Conservation (phyloP, 345 rosid species). For the Rhodamnia rubescens region DNA sequence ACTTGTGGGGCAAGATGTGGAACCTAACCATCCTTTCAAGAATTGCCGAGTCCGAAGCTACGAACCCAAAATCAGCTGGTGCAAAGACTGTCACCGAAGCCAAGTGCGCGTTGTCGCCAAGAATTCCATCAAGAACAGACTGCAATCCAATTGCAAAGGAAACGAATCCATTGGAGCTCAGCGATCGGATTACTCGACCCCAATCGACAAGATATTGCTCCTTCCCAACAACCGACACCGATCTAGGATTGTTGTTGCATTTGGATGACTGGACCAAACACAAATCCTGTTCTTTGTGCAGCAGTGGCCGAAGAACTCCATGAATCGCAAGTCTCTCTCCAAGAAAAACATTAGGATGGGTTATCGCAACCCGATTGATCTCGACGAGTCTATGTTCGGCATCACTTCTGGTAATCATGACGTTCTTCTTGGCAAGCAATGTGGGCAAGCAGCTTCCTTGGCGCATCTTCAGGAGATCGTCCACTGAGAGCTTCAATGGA, state of each 20-base stretch:
- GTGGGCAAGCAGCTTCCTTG: slow-evolving; percentile 53
- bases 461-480: slow-evolving; percentile 31
- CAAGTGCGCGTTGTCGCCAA: slow-evolving; percentile 23
- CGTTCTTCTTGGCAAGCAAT: slow-evolving; percentile 30
- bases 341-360: slow-evolving; percentile 67
- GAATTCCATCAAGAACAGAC: slow-evolving; percentile 51
- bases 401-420: slow-evolving; percentile 32
- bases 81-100: slow-evolving; percentile 51
- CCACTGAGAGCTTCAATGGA: slow-evolving; percentile 38
- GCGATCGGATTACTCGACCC: slow-evolving; percentile 37
- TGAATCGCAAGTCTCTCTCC: slow-evolving; percentile 50
- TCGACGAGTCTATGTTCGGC: slow-evolving; percentile 21
- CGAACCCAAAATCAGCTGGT: slow-evolving; percentile 35
- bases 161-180: slow-evolving; percentile 61
- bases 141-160: slow-evolving; percentile 67
- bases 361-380: slow-evolving; percentile 42
- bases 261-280: slow-evolving; percentile 19
- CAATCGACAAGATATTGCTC: slow-evolving; percentile 33
- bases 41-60: slow-evolving; percentile 37
- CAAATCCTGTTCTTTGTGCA: slow-evolving; percentile 8
- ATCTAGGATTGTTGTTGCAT: slow-evolving; percentile 15
- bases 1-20: slow-evolving; percentile 39
- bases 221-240: slow-evolving; percentile 8
- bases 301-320: slow-evolving; percentile 46
- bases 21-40: slow-evolving; percentile 45